A percentile compares a stretch with the other conserved stretches of the same genome.
These are phyloP conservation scores for Ustilago sp. DNA, from an alignment of 1,284 basidiomycete species.

Conservation along the genomic window DNA sequence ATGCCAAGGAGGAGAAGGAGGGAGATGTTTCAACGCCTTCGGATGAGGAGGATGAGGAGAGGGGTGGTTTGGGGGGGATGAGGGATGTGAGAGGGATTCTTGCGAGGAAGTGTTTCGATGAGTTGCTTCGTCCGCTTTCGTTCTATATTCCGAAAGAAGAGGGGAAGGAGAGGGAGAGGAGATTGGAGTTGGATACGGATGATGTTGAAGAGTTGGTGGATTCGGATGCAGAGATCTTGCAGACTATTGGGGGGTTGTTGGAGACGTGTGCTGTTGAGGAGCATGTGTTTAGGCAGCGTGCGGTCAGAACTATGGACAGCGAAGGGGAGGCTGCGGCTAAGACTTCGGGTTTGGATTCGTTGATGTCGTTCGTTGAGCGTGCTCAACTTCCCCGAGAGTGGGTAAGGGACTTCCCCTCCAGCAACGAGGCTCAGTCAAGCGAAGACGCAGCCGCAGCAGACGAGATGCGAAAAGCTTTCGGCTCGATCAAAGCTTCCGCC, in stretches of 20 bases:
- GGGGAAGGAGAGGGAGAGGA: neutral
- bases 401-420: slow-evolving; percentile 16
- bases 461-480: slow-evolving; percentile 78
- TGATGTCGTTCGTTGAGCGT: slow-evolving; percentile 57
- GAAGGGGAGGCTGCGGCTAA: neutral
- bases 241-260: slow-evolving; percentile 41
- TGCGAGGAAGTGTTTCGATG: slow-evolving; percentile 25
- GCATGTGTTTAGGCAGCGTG: slow-evolving; percentile 23
- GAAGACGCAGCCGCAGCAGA: slow-evolving; percentile 39
- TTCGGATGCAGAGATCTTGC: slow-evolving; percentile 52
- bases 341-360: slow-evolving; percentile 27
- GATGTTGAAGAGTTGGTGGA: slow-evolving; percentile 50
- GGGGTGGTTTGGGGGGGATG: slow-evolving; percentile 1
- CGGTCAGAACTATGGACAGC: slow-evolving; percentile 12
- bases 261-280: slow-evolving; percentile 48
- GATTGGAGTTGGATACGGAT: slow-evolving; percentile 33
- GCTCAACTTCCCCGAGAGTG: slow-evolving; percentile 44
- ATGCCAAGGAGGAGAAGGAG: slow-evolving; percentile 48
- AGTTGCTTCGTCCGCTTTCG: slow-evolving; percentile 33
- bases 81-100: slow-evolving; percentile 36
- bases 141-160: slow-evolving; percentile 7
- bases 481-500: slow-evolving; percentile 83
- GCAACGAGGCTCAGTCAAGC: slow-evolving; percentile 3
- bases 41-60: slow-evolving; percentile 28
- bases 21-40: slow-evolving; percentile 21